phyloP scores from a whole-genome alignment of 176 grass and related monocot species.

The Cymbopogon citratus region DNA sequence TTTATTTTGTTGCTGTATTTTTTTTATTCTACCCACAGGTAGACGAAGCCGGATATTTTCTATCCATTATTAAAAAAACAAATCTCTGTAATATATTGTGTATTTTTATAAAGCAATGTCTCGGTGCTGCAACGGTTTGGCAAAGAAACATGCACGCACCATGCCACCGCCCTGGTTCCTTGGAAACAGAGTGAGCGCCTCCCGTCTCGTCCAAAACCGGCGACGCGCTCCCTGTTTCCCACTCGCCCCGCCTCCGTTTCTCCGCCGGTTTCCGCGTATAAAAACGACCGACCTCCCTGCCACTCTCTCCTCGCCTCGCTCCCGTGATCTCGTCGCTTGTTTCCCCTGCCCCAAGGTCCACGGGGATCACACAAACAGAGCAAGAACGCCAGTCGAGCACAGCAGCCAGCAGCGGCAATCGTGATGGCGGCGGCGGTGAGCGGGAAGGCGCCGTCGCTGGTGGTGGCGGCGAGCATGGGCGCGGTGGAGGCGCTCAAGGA shows the following conservation, averaged over 20 bases:
- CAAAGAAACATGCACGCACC: neutral
- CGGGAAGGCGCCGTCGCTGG: constrained; percentile 45
- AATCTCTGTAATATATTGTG: too few species aligned
- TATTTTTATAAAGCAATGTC: too few species aligned
- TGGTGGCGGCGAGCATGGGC: constrained; percentile 61
- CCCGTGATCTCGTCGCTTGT: neutral
- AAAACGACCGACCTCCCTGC: neutral
- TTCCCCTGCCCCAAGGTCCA: too few species aligned
- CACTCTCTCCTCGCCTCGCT: neutral
- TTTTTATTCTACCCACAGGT: too few species aligned
- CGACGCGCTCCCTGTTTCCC: neutral
- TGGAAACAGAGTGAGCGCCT: neutral
- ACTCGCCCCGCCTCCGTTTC: neutral
- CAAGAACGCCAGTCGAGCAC: neutral
- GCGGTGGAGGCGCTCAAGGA: constrained; percentile 77
- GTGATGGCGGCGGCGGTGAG: neutral
- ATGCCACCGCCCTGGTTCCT: neutral
- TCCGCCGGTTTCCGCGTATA: constrained; percentile 29
- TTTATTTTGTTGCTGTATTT: too few species aligned
- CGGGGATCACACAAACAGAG: neutral
- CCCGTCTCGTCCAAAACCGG: constrained; percentile 28
- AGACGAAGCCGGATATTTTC: too few species aligned
- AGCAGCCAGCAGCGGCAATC: neutral
- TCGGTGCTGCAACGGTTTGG: neutral
- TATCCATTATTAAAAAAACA: too few species aligned